Conservation (phyloP, 2,329 filamentous ascomycete genomes). For the Trichoderma semiorbis region DNA sequence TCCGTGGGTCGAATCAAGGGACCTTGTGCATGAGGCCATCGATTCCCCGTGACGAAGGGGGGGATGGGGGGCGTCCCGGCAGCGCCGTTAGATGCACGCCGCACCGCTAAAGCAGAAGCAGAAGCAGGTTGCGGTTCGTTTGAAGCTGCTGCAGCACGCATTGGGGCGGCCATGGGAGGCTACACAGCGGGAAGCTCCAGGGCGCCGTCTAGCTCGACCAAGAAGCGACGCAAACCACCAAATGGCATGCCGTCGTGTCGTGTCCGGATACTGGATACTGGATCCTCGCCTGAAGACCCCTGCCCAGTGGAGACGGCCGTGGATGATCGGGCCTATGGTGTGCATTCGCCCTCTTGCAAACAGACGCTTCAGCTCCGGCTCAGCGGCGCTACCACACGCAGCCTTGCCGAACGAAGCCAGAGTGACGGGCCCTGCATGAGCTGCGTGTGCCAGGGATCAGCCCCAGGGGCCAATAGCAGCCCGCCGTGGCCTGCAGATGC, state of each 20-base stretch:
- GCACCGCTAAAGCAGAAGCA: not conserved
- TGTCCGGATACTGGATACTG: not conserved
- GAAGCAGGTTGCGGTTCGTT: not conserved
- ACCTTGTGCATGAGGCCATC: slow-evolving; percentile 12
- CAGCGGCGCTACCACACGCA: slow-evolving; percentile 18
- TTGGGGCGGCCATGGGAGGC: not conserved
- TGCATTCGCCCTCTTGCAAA: slow-evolving; percentile 5
- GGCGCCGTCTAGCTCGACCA: not conserved
- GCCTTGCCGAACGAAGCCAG: slow-evolving; percentile 20
- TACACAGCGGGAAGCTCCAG: not conserved
- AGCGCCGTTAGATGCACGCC: slow-evolving; percentile 1
- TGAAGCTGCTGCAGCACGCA: not conserved
- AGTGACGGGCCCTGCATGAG: slow-evolving; percentile 17
- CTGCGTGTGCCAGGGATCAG: slow-evolving; percentile 15
- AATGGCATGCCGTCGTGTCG: not conserved
- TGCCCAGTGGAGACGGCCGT: not conserved
- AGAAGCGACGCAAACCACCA: not conserved
- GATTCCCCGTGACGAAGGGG: not conserved
- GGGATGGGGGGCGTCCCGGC: not conserved
- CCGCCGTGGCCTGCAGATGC: not conserved
- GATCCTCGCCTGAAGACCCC: slow-evolving; percentile 9
- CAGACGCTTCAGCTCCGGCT: slow-evolving; percentile 17
- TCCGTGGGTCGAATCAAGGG: slow-evolving; percentile 14
- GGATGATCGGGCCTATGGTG: slow-evolving; percentile 17
- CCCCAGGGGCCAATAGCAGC: not conserved